Conservation (phyloP, 495 filamentous ascomycete species). For the Penicillium bovifimosum region DNA sequence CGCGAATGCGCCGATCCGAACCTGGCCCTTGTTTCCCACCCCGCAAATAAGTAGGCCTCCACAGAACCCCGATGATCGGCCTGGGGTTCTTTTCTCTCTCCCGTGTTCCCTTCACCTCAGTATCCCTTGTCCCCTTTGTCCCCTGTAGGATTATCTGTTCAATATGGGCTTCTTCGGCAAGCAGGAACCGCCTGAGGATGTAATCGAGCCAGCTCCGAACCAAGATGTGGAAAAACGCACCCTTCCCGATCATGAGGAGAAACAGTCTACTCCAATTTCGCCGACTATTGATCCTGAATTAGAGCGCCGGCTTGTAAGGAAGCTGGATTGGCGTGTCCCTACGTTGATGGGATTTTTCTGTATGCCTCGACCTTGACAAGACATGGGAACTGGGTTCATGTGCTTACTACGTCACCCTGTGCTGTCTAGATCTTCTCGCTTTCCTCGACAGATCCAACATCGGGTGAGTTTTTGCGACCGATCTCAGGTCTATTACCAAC, state of each 20-base stretch:
- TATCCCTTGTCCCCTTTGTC: not conserved
- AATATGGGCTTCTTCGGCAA: constrained; percentile 32
- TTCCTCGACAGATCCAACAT: constrained; percentile 68
- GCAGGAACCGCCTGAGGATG: constrained; percentile 19
- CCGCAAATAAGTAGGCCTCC: not conserved
- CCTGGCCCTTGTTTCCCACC: not conserved
- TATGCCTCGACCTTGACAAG: constrained; percentile 23
- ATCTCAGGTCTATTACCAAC: not conserved
- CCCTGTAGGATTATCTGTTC: not conserved
- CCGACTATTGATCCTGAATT: constrained; percentile 44
- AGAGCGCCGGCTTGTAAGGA: constrained; percentile 53
- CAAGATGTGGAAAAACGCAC: constrained; percentile 32
- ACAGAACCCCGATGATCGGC: not conserved
- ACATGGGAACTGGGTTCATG: not conserved
- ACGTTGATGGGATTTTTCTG: constrained; percentile 50
- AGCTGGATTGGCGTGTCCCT: constrained; percentile 52
- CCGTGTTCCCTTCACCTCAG: not conserved
- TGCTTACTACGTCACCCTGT: not conserved
- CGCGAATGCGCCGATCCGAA: not conserved
- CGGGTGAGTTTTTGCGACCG: constrained; percentile 34
- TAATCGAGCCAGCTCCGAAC: constrained; percentile 18
- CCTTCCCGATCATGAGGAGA: constrained; percentile 23
- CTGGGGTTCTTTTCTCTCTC: not conserved
- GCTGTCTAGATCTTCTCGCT: constrained; percentile 50
- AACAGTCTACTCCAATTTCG: constrained; percentile 7